phyloP scores from a whole-genome alignment of 2,329 filamentous ascomycete genomes.

The Aspergillus niger region DNA sequence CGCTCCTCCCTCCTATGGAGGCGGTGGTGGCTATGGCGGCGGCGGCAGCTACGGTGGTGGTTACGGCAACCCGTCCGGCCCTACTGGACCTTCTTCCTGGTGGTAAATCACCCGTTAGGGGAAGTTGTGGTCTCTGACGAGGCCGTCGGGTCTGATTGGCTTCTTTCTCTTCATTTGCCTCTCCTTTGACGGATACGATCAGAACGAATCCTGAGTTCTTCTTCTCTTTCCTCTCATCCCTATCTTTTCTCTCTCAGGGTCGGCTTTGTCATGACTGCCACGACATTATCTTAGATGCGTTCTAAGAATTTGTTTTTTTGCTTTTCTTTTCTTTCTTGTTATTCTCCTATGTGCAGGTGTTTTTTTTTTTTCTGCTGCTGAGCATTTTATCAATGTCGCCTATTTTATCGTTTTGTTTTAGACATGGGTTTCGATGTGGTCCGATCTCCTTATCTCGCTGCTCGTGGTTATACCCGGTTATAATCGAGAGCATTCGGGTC shows the following conservation, averaged over 20 bases:
- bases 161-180: conserved; percentile 35
- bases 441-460: conserved; percentile 35
- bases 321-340: conserved; percentile 23
- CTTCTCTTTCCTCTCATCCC: conserved; percentile 19
- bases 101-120: conserved; percentile 46
- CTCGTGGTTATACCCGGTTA: conserved; percentile 27
- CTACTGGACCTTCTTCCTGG: conserved; percentile 54
- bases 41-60: conserved; percentile 27
- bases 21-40: conserved; percentile 40
- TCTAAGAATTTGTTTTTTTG: conserved; percentile 19
- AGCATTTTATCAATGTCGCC: conserved; percentile 28
- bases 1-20: conserved; percentile 23
- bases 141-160: conserved; percentile 43
- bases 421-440: conserved; percentile 44
- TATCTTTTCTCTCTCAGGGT: conserved; percentile 30
- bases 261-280: conserved; percentile 50
- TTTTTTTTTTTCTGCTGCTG: conserved; percentile 22
- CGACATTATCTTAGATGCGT: conserved; percentile 41
- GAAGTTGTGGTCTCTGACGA: conserved; percentile 43
- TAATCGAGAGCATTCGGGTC: conserved; percentile 36
- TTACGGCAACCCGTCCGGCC: conserved; percentile 46
- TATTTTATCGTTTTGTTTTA: conserved; percentile 35
- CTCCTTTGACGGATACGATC: conserved; percentile 43
- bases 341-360: conserved; percentile 28
- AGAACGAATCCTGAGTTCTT: conserved; percentile 39